Evolutionary conservation across 164 flowering plant genomes (phyloP).

Genomic region (Dillenia suffruticosa): DNA sequence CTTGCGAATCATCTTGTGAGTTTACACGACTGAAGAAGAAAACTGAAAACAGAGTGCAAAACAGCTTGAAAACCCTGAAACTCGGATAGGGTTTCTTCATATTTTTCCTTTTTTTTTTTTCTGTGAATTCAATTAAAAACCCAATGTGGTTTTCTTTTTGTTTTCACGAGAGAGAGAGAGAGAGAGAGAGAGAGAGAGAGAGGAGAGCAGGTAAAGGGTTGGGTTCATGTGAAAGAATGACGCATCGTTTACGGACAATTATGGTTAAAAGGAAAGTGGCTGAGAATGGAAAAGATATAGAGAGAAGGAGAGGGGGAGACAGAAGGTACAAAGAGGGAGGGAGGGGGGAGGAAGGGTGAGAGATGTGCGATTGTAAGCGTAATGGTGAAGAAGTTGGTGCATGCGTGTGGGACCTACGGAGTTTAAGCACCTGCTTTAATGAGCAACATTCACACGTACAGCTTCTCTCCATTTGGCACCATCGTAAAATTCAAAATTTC

Average conservation of each 20-base stretch:
- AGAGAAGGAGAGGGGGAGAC: neutral
- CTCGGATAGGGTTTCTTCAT: slow-evolving; percentile 19
- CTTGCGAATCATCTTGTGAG: slow-evolving; percentile 26
- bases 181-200: neutral
- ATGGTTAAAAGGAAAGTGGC: neutral
- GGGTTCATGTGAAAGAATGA: no score
- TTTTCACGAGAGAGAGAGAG: neutral
- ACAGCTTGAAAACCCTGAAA: neutral
- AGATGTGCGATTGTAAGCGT: neutral
- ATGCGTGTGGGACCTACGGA: neutral
- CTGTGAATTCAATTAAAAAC: no score
- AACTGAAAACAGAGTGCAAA: neutral
- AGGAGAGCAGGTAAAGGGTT: neutral
- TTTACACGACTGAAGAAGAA: neutral
- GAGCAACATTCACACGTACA: no score
- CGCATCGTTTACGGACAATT: no score
- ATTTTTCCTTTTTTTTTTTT: neutral
- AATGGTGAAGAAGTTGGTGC: neutral
- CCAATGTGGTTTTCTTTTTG: no score
- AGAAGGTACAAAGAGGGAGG: slow-evolving; percentile 12
- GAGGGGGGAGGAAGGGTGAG: slow-evolving; percentile 6
- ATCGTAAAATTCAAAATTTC: no score
- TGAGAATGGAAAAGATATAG: neutral
- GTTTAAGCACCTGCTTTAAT: neutral
- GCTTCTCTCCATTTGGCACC: no score